Evolutionary conservation across 768 basidiomycete genomes (phyloP).

Genomic region (Auricularia sp.): DNA sequence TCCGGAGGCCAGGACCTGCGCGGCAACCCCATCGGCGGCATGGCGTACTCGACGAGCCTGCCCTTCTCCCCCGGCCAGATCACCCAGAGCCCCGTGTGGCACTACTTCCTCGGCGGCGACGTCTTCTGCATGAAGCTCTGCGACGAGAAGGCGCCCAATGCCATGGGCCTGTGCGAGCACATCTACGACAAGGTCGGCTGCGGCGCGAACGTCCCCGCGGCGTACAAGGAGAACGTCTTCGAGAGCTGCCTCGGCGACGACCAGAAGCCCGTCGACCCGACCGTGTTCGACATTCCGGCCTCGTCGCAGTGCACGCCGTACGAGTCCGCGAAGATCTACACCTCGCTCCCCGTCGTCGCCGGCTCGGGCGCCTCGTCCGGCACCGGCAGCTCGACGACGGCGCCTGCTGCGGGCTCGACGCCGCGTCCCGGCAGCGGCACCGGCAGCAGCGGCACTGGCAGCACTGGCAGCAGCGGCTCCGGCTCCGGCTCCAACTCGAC

Average conservation of each 20-base stretch:
- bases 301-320: slow-evolving; percentile 31
- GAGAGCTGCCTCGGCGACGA: slow-evolving; percentile 58
- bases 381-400: background rate
- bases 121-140: slow-evolving; percentile 67
- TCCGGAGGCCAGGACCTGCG: slow-evolving; percentile 29
- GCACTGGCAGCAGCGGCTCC: too few relatives aligned
- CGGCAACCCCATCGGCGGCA: slow-evolving; percentile 27
- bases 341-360: background rate
- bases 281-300: slow-evolving; percentile 19
- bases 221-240: slow-evolving; percentile 49
- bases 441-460: too few relatives aligned
- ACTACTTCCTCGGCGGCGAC: slow-evolving; percentile 63
- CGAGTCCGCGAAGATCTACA: too few relatives aligned
- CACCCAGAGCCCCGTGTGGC: slow-evolving; percentile 33
- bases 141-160: slow-evolving; percentile 42
- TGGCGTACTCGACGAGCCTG: slow-evolving; percentile 52
- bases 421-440: background rate
- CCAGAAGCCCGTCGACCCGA: slow-evolving; percentile 26
- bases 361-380: background rate
- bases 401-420: background rate
- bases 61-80: slow-evolving; percentile 32
- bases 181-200: slow-evolving; percentile 52
- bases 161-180: slow-evolving; percentile 55
- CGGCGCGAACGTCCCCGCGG: slow-evolving; percentile 61
- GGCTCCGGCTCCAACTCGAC: background rate